These are phyloP conservation scores for Glarea lozoyensis DNA, from an alignment of 495 filamentous ascomycete genomes.

Conservation along the genomic window DNA sequence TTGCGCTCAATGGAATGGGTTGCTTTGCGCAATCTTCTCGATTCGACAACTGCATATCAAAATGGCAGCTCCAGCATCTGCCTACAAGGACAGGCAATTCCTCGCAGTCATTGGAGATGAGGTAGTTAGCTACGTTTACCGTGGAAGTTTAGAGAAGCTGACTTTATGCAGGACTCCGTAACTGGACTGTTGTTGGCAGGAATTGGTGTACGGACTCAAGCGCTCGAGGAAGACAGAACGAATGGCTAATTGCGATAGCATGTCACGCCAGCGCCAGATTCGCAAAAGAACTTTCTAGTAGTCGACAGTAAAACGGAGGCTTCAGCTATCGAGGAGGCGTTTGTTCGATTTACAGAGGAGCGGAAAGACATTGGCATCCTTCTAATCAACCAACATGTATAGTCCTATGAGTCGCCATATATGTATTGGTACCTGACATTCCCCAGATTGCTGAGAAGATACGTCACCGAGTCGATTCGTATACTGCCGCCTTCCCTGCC, in stretches of 20 bases:
- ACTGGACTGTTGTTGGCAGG: conserved; percentile 91
- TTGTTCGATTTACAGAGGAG: conserved; percentile 77
- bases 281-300: conserved; percentile 94
- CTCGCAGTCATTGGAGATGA: conserved; percentile 97
- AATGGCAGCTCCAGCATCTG: conserved; percentile 48
- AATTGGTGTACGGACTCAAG: conserved; percentile 64
- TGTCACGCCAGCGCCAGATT: conserved; percentile 69
- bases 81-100: conserved; percentile 87
- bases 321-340: conserved; percentile 80
- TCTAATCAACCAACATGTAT: conserved; percentile 95
- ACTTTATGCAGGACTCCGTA: conserved; percentile 70
- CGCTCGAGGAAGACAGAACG: neutral
- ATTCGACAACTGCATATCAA: conserved; percentile 4
- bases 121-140: conserved; percentile 36
- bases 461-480: conserved; percentile 66
- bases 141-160: conserved; percentile 6
- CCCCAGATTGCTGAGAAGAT: conserved; percentile 88
- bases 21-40: no score
- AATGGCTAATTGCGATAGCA: conserved; percentile 42
- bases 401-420: neutral
- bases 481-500: conserved; percentile 66
- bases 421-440: neutral
- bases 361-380: conserved; percentile 94
- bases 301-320: conserved; percentile 89
- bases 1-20: no score